Base-by-base conservation (phyloP, 2,329 filamentous ascomycete species). In the Aspergillus versicolor region DNA sequence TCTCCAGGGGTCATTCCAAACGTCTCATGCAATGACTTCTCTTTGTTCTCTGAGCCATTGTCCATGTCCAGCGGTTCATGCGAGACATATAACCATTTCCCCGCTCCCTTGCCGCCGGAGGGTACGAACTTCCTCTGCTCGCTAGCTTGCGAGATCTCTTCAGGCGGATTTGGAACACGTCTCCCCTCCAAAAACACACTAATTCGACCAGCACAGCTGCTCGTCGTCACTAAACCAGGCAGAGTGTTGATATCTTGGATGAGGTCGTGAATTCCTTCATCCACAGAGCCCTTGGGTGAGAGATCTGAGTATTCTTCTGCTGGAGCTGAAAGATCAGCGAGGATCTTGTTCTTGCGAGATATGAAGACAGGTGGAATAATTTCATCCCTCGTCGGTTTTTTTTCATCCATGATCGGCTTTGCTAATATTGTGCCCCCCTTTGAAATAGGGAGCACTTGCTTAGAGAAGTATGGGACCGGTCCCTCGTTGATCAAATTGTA, bases 211-310 rank as follows among this genome's bases (percentile, higher is more conserved):
- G 91, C 90, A 72, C 93, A 97, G 73, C 92, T 96, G 75, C 92
- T 96, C 3, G 92, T 97, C 2, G 93, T 97, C 34, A 95, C 91
- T 41, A 92, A 83, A 1, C 90, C 91, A 1, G 87, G 82, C 5
- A 88, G 70, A 1, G 67, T 72, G 73, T 97, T 97, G 71, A 97
- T 88, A 63, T 89, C 85, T 50, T 82, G 81, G 59, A 97, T 92
- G 53, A 97, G 79, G 21, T 87, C 81, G 46, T 88, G 83, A 63
- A 97, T 92, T 1, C 86, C 88, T 47, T 79, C 84, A 72, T 97
- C 93, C 19, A 97, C 84, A 0, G 87, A 89, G 15, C 92, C 93
- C 77, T 97, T 97, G 3, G 93, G 92, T 1, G 91, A 96, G 7
- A 88, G 82, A 74, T 97, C 93, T 41, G 85, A 84, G 74, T 96